phyloP scores from a whole-genome alignment of 352 stramenopile genomes.

The Globisporangium acanthophoron region DNA sequence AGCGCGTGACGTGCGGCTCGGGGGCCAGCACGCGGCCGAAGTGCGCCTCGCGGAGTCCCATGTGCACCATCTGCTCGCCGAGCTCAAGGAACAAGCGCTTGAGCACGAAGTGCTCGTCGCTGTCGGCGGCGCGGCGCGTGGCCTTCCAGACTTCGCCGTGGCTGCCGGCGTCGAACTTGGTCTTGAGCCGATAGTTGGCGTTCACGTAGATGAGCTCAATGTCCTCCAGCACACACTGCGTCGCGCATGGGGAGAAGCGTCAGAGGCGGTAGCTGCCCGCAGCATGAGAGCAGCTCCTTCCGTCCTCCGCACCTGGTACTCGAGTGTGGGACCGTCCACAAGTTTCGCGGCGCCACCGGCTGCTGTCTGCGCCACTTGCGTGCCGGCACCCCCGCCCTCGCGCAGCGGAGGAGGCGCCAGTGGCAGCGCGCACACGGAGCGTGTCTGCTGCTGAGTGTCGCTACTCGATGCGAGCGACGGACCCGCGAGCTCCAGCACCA shows the following conservation, averaged over 20 bases:
- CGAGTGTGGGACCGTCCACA: slow-evolving; percentile 49
- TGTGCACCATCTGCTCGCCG: slow-evolving; percentile 57
- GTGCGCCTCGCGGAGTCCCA: slow-evolving; percentile 79
- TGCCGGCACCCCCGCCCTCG: slow-evolving; percentile 8
- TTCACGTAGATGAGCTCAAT: slow-evolving; percentile 66
- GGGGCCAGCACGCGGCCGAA: slow-evolving; percentile 52
- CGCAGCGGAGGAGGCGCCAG: slow-evolving; percentile 3
- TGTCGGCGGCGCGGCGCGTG: slow-evolving; percentile 13
- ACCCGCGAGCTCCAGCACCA: not conserved
- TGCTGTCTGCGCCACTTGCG: slow-evolving; percentile 4
- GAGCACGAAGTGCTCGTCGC: slow-evolving; percentile 66
- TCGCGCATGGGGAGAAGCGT: not conserved
- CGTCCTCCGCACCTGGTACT: slow-evolving; percentile 41
- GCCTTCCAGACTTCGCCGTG: slow-evolving; percentile 84
- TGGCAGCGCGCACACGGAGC: slow-evolving; percentile 7
- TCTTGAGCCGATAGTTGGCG: slow-evolving; percentile 62
- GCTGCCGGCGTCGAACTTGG: slow-evolving; percentile 79
- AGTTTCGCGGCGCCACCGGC: not conserved
- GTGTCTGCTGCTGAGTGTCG: not conserved
- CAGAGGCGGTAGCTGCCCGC: not conserved
- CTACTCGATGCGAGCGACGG: not conserved
- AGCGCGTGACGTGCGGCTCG: slow-evolving; percentile 71
- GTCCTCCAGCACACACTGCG: slow-evolving; percentile 44
- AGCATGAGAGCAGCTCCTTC: not conserved
- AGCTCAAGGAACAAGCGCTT: slow-evolving; percentile 81